Evolutionary conservation across 345 rosid species (phyloP).

Genomic region (Psidium friedrichsthalianum): DNA sequence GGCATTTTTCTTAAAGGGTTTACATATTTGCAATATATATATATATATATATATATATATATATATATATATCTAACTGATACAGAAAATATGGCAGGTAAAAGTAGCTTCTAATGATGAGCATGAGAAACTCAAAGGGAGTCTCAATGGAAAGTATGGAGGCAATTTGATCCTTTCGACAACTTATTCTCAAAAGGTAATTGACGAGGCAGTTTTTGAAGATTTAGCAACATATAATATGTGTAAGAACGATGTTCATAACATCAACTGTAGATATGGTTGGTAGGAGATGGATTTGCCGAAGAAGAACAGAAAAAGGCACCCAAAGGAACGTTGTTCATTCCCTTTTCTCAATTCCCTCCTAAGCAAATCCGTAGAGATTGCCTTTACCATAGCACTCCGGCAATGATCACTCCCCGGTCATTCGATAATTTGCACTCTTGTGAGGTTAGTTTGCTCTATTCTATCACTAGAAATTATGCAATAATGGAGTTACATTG

Average conservation of each 20-base stretch:
- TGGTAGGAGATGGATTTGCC: constrained; percentile 46
- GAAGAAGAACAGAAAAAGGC: constrained; percentile 41
- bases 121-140: constrained; percentile 21
- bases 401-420: constrained; percentile 38
- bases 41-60: too few relatives aligned
- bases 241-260: background rate
- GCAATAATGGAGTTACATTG: background rate
- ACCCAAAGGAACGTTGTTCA: constrained; percentile 34
- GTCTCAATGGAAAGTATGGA: constrained; percentile 3
- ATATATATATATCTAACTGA: background rate
- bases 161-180: constrained; percentile 12
- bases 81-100: constrained; percentile 11
- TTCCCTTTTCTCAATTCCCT: constrained; percentile 43
- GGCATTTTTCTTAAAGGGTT: background rate
- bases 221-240: background rate
- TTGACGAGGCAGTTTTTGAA: background rate
- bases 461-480: background rate
- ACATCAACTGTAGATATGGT: constrained; percentile 31
- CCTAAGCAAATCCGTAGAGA: constrained; percentile 31
- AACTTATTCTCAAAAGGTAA: constrained; percentile 9
- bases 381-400: constrained; percentile 49
- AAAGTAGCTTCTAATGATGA: constrained; percentile 8
- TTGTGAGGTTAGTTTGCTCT: constrained; percentile 42
- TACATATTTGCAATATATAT: background rate
- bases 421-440: constrained; percentile 41